A percentile compares a stretch with the other conserved stretches of the same genome.
Conservation (phyloP, 768 basidiomycete genomes). For the Gymnopilus junonius region DNA sequence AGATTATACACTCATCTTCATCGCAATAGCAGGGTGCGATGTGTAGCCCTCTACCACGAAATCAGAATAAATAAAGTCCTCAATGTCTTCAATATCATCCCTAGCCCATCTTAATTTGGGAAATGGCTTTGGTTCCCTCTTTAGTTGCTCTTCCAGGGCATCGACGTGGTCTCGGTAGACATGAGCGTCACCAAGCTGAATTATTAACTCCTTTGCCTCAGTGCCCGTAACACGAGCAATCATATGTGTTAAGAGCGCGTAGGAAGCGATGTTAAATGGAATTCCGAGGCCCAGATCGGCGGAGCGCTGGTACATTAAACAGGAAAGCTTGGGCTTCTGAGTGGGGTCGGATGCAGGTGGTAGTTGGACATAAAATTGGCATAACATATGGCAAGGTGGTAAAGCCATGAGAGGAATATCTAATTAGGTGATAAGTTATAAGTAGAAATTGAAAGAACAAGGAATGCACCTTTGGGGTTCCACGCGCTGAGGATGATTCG, state of each 20-base stretch:
- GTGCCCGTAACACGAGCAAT: constrained; percentile 91
- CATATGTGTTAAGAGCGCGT: constrained; percentile 97
- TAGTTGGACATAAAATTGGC: constrained; percentile 97
- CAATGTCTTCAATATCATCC: constrained; percentile 68
- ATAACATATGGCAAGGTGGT: constrained; percentile 98
- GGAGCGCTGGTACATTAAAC: constrained; percentile 97
- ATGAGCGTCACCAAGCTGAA: constrained; percentile 97
- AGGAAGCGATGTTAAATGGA: constrained; percentile 99
- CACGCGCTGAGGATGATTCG: constrained; percentile 95
- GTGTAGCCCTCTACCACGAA: constrained; percentile 88
- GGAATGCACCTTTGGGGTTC: constrained; percentile 88
- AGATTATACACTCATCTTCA: constrained; percentile 92
- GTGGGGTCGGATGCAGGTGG: constrained; percentile 55
- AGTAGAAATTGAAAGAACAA: not conserved
- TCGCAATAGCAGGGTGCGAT: constrained; percentile 80
- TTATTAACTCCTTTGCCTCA: constrained; percentile 85
- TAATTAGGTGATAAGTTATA: constrained; percentile 31
- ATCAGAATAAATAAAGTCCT: constrained; percentile 81
- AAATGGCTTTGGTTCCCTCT: constrained; percentile 78
- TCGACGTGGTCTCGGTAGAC: constrained; percentile 93
- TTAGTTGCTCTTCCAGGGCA: constrained; percentile 82
- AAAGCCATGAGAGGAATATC: constrained; percentile 96
- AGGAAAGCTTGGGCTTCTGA: constrained; percentile 77
- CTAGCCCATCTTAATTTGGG: constrained; percentile 80
- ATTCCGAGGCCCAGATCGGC: constrained; percentile 97